Evolutionary conservation across 306 rosid genomes (phyloP).

Genomic region (Prunus salicina): DNA sequence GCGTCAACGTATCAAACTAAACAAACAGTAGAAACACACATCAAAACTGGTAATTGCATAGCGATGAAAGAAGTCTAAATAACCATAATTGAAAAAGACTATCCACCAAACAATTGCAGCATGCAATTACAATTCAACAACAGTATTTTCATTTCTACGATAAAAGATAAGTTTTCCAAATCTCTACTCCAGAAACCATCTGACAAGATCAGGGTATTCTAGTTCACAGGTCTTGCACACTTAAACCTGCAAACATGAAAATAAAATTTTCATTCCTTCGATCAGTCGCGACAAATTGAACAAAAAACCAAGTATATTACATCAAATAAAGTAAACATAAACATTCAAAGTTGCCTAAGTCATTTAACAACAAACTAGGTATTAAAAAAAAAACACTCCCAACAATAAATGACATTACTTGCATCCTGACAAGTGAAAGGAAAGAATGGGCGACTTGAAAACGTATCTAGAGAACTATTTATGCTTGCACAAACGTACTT

Average conservation of each 20-base stretch:
- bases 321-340: not conserved
- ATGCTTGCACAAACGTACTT: not conserved
- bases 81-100: not conserved
- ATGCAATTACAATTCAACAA: not conserved
- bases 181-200: not conserved
- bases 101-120: not conserved
- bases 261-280: not conserved
- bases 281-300: not conserved
- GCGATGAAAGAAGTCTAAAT: not conserved
- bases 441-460: not conserved
- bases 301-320: not conserved
- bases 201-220: not conserved
- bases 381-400: not conserved
- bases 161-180: not conserved
- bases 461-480: not conserved
- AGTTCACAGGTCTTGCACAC: constrained; percentile 41
- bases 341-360: not conserved
- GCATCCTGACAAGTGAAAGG: not conserved
- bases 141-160: not conserved
- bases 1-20: too few relatives aligned
- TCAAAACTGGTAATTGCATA: not conserved
- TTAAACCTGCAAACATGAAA: constrained; percentile 31
- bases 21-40: not conserved
- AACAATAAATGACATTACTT: not conserved
- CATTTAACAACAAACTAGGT: not conserved